phyloP scores from a whole-genome alignment of 139 green algal genomes.

The Chlorella sp. region DNA sequence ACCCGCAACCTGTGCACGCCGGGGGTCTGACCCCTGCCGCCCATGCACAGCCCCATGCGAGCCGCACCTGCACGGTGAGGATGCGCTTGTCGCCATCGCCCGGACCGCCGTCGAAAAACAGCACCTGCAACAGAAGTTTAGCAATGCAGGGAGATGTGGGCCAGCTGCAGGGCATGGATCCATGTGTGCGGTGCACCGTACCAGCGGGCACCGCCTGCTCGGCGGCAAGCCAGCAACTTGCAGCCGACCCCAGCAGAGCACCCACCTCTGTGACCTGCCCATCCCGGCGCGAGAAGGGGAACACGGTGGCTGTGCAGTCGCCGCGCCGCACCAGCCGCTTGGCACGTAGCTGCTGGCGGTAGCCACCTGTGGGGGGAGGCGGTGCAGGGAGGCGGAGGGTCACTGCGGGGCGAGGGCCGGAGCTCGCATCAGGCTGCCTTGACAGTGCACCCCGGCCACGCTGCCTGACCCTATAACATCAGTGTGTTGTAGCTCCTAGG shows the following conservation, averaged over 20 bases:
- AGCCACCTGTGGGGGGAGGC: conserved; percentile 24
- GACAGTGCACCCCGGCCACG: background rate
- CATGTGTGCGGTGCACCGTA: no score
- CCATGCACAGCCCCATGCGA: background rate
- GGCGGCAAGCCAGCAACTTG: no score
- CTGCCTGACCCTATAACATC: no score
- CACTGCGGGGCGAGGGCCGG: background rate
- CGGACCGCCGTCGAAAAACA: conserved; percentile 34
- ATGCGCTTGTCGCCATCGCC: conserved; percentile 18
- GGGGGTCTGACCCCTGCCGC: no score
- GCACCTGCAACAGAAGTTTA: conserved; percentile 32
- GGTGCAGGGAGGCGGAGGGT: background rate
- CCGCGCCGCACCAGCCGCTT: conserved; percentile 21
- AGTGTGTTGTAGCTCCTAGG: no score
- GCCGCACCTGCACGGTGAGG: conserved; percentile 33
- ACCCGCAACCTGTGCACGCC: no score
- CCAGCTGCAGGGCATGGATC: no score
- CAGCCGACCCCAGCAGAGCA: no score
- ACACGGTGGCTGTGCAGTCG: conserved; percentile 13
- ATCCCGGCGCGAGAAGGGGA: conserved; percentile 31
- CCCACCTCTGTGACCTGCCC: conserved; percentile 28
- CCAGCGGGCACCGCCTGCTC: no score
- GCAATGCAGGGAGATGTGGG: no score
- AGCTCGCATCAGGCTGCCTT: background rate
- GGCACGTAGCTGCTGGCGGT: conserved; percentile 43